Base-by-base conservation (phyloP, 257 asterid genomes). In the Nicotiana benthamiana region DNA sequence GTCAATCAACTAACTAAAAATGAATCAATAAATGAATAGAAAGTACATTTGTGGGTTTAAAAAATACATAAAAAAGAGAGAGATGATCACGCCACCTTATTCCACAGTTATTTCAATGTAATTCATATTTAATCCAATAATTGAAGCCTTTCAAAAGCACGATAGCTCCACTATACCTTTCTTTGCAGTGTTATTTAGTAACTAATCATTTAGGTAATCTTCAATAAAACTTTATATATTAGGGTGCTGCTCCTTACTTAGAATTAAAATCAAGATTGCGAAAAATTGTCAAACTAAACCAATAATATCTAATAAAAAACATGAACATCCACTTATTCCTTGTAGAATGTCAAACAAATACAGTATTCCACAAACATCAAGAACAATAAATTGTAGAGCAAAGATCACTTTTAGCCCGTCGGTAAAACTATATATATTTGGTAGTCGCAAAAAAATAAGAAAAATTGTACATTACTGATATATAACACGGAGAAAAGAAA, bases 111-210 rank as follows among this genome's bases (percentile, higher is more conserved):
- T 72, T 46, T 18, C 6, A 46, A 43, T 26, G 0, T 68, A 15
- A 65, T 65, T 27, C 2, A 8, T 0, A 15, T 51, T 51, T 51
- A 51, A 51, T 51, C 56, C 56, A 51, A 51, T 51, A 51, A 51
- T 51, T 51, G 56, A 51, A 51, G 18, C 17, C 18, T 3, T 51
- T 51, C 18, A 51, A 43, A 70, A 4, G 22, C 36, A 70, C 77
- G 36, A 22, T 70, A 70, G 59, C 59, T 43, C 77, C 79, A 9
- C 43, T 48, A 7, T 74, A 46, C 79, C 61, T 74, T 74, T 74
- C 61, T 24, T 24, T 22, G 43, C 54, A 74, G 13, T 7, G 6
- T 74, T 74, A 46, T 46, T 72, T 27, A 22, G 13, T 70, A 15
- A 15, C 27, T 48, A 43, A 6, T 24, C 16, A 48, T 74, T 48